Base-by-base conservation (phyloP, 768 basidiomycete species). In the Pleurotus citrinopileatus region DNA sequence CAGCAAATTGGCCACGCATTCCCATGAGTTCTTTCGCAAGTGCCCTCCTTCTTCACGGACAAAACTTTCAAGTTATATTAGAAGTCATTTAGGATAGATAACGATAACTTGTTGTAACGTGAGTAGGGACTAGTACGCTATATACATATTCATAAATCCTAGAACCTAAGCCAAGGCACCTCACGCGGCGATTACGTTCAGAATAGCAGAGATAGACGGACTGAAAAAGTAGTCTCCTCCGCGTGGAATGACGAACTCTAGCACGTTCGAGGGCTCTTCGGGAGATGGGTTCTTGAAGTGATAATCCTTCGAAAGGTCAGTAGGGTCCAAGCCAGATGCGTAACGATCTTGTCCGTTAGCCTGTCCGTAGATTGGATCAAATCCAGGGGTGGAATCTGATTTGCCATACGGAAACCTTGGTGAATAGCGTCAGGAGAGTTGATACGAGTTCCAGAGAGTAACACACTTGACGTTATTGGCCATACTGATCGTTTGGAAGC, bases 221-320 rank as follows among this genome's bases (percentile, higher is more conserved):
- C 34, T 51, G 48, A 51, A 51, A 23, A 36, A 51, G 34, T 51
- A 51, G 9, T 51, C 48, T 2, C 46, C 46, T 48, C 46, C 46
- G n/a, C 28, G 25, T 1, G 46, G 27, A 8, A 26, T 13, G 22
- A 48, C 46, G 28, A 48, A 48, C 7, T 29, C 28, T 15, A 48
- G n/a, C 32, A 34, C 32, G 32, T 34, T 34, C 32, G 32, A 10
- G 32, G 32, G 32, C 10, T 34, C 32, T 34, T 34, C 32, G 9
- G 32, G 32, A 2, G 32, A 10, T 10, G 32, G 32, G 32, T 9
- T 10, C 10, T 34, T 27, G 23, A 48, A 48, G 2, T 26, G 17
- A 10, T n/a, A 48, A 8, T 48, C 46, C n/a, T 25, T 20, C 1
- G 15, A 12, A n/a, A 22, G 48, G 29, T 51, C 48, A 8, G 34